phyloP scores from a whole-genome alignment of 192 early-diverging fungal species.

The Diversispora eburnea region DNA sequence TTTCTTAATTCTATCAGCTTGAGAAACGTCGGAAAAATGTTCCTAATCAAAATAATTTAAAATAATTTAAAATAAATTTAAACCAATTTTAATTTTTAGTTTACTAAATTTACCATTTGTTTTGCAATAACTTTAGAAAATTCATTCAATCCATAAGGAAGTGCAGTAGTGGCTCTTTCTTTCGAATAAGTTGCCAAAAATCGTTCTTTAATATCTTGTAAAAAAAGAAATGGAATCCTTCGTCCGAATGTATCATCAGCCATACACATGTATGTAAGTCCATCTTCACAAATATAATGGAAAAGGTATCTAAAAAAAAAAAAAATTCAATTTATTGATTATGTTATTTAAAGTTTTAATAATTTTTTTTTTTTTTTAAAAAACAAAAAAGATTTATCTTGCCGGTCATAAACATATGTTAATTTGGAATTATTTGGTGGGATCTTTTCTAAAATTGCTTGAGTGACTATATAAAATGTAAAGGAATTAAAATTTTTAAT shows the following conservation, averaged over 20 bases:
- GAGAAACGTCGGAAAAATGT: slow-evolving; percentile 66
- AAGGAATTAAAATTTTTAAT: neutral
- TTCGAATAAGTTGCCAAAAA: slow-evolving; percentile 59
- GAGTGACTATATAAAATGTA: slow-evolving; percentile 52
- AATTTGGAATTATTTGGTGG: slow-evolving; percentile 88
- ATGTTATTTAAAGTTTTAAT: neutral
- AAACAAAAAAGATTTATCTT: slow-evolving; percentile 9
- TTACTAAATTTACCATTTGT: slow-evolving; percentile 64
- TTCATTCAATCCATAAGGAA: slow-evolving; percentile 76
- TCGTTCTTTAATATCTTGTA: slow-evolving; percentile 71
- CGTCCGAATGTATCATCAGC: slow-evolving; percentile 69
- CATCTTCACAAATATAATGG: slow-evolving; percentile 81
- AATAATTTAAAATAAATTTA: slow-evolving; percentile 6
- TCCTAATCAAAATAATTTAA: slow-evolving; percentile 44
- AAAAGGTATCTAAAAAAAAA: slow-evolving; percentile 68
- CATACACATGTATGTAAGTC: slow-evolving; percentile 84
- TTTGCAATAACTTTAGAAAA: slow-evolving; percentile 76
- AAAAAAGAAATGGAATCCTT: slow-evolving; percentile 84
- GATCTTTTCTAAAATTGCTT: slow-evolving; percentile 85
- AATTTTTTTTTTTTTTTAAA: neutral
- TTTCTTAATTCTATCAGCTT: slow-evolving; percentile 72
- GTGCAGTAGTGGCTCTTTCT: slow-evolving; percentile 50
- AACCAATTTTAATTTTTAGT: neutral
- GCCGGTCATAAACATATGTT: slow-evolving; percentile 88
- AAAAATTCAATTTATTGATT: neutral